Conservation (phyloP, 352 stramenopile species). For the Peronospora tabacina region DNA sequence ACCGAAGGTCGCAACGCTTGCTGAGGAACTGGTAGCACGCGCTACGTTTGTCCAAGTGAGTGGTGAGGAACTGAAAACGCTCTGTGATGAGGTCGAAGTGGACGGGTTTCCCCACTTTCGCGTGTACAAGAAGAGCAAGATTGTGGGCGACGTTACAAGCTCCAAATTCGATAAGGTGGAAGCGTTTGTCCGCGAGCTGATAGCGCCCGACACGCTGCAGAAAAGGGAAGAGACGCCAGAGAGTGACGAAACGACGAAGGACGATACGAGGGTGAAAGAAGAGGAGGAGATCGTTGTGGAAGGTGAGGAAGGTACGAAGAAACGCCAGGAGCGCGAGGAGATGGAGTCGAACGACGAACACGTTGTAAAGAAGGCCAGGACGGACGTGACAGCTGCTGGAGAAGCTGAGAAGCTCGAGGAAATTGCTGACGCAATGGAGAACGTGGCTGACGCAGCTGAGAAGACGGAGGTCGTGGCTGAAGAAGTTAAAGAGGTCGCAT, state of each 20-base stretch:
- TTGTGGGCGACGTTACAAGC: slow-evolving; percentile 54
- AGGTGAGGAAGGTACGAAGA: slow-evolving; percentile 16
- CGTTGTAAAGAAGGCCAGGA: slow-evolving; percentile 28
- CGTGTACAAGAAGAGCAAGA: slow-evolving; percentile 54
- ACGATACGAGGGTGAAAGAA: slow-evolving; percentile 2
- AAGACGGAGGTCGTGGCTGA: neutral
- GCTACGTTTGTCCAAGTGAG: slow-evolving; percentile 44
- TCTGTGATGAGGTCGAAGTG: slow-evolving; percentile 66
- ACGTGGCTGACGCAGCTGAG: neutral
- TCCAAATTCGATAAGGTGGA: slow-evolving; percentile 69
- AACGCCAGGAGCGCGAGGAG: slow-evolving; percentile 31
- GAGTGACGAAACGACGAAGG: slow-evolving; percentile 1
- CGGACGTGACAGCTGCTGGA: slow-evolving; percentile 4
- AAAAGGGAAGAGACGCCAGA: slow-evolving; percentile 14
- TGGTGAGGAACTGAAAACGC: slow-evolving; percentile 51
- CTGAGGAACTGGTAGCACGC: slow-evolving; percentile 27
- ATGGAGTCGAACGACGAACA: slow-evolving; percentile 18
- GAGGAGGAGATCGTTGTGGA: neutral
- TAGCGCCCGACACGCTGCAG: slow-evolving; percentile 11
- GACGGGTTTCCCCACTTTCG: slow-evolving; percentile 71
- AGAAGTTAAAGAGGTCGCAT: slow-evolving; percentile 3
- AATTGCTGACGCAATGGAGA: neutral
- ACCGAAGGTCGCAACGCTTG: slow-evolving; percentile 42
- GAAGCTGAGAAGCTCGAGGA: slow-evolving; percentile 10
- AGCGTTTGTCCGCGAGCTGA: slow-evolving; percentile 23